These are phyloP conservation scores for Penicillium steckii DNA, from an alignment of 495 filamentous ascomycete species.

Conservation along the genomic window DNA sequence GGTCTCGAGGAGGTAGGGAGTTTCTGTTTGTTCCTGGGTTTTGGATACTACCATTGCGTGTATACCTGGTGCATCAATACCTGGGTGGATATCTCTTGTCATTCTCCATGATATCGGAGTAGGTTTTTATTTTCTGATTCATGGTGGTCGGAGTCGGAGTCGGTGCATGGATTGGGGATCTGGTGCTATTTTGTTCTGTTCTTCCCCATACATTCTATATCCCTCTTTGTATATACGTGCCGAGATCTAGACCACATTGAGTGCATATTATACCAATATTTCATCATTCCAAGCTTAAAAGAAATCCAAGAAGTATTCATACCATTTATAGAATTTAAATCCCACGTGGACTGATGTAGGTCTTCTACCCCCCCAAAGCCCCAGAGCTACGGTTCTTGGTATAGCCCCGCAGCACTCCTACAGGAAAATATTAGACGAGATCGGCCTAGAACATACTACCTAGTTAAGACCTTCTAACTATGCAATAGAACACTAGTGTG, in stretches of 20 bases:
- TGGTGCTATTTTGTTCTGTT: not conserved
- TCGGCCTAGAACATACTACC: no score
- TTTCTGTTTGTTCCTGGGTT: slow-evolving; percentile 9
- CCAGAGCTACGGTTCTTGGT: no score
- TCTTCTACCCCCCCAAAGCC: no score
- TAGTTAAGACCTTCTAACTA: no score
- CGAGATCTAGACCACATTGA: not conserved
- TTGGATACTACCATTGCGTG: slow-evolving; percentile 1
- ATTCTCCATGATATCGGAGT: not conserved
- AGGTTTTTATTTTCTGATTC: not conserved
- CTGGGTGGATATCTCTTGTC: slow-evolving; percentile 1
- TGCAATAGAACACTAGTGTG: no score
- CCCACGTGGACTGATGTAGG: no score
- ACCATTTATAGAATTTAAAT: no score
- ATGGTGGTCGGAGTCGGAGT: not conserved
- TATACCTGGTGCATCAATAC: slow-evolving; percentile 13
- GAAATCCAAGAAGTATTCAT: no score
- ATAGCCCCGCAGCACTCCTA: no score
- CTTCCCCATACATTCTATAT: not conserved
- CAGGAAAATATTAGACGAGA: no score
- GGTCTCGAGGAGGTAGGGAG: not conserved
- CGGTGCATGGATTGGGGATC: slow-evolving; percentile 1
- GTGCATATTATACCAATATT: not conserved
- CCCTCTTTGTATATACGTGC: slow-evolving; percentile 1
- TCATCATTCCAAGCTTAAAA: no score